Base-by-base conservation (phyloP, 192 early-diverging fungal species). In the Diversispora epigaea region DNA sequence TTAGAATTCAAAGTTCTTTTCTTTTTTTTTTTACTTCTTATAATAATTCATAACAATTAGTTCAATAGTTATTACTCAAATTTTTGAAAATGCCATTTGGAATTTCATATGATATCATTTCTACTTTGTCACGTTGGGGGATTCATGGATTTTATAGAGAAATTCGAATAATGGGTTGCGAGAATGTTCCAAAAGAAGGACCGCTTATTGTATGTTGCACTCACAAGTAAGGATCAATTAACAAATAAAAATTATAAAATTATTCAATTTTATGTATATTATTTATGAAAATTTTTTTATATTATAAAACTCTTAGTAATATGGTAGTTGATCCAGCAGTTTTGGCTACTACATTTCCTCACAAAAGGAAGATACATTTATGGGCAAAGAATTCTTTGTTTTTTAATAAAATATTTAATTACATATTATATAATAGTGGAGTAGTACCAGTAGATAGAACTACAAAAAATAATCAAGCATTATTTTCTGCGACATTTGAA, bases 381-480 rank as follows among this genome's bases (percentile, higher is more conserved):
- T 86, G 85, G 85, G 85, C 84, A 64, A 86, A 86, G 46, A 77
- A 86, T 49, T 76, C 80, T 12, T 67, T 86, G 58, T 86, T 85
- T 67, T 57, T 57, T 22, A 78, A 84, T 65, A 78, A 80, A 4
- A 56, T 69, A 50, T 71, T 76, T 1, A 63, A 58, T 9, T 0
- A 32, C 4, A 79, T 86, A 57, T 40, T 86, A 17, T 32, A 40
- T 14, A 71, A 77, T 50, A 65, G 75, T 71, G 85, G 85, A 17
- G 85, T 82, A 0, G 76, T 86, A 12, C 85, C 85, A 10, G 85
- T 86, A 6, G 85, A 86, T 41, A 79, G 85, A 22, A 80, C 74
- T 10, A 81, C 80, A 25, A 83, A 83, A 60, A 82, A 85, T 54
- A 86, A 86, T 76, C 39, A 82, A 6, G 52, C 70, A 6, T 47